phyloP scores from a whole-genome alignment of 2,329 filamentous ascomycete species.

The Albifimbria verrucaria region DNA sequence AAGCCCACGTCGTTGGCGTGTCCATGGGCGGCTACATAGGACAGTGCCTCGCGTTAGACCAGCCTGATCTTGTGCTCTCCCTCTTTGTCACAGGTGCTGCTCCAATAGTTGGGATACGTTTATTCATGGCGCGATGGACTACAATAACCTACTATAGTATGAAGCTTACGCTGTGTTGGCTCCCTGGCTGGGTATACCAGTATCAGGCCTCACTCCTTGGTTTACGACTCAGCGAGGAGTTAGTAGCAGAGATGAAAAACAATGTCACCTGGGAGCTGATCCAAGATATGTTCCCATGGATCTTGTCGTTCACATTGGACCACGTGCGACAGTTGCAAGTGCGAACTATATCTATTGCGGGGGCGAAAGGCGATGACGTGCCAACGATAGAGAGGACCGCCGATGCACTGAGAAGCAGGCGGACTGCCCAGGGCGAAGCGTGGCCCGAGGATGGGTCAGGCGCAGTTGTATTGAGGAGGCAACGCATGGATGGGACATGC shows the following conservation, averaged over 20 bases:
- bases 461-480: conserved; percentile 31
- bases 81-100: conserved; percentile 31
- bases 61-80: conserved; percentile 31
- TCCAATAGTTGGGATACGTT: conserved; percentile 22
- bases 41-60: conserved; percentile 25
- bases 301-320: conserved; percentile 18
- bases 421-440: conserved; percentile 11
- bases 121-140: conserved; percentile 21
- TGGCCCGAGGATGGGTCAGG: conserved; percentile 20
- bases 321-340: conserved; percentile 21
- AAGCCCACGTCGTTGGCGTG: conserved; percentile 36
- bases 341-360: conserved; percentile 25
- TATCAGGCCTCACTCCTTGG: conserved; percentile 22
- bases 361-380: conserved; percentile 28
- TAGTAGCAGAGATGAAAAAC: conserved; percentile 28
- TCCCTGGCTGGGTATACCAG: conserved; percentile 24
- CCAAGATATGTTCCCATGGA: conserved; percentile 18
- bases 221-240: conserved; percentile 20
- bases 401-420: conserved; percentile 12
- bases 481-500: conserved; percentile 38
- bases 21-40: conserved; percentile 37
- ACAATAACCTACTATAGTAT: conserved; percentile 22
- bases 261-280: conserved; percentile 26
- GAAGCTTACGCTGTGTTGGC: conserved; percentile 19
- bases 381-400: conserved; percentile 26